These are phyloP conservation scores for Candida sithepensis DNA, from an alignment of 805 yeast genomes.

Conservation along the genomic window DNA sequence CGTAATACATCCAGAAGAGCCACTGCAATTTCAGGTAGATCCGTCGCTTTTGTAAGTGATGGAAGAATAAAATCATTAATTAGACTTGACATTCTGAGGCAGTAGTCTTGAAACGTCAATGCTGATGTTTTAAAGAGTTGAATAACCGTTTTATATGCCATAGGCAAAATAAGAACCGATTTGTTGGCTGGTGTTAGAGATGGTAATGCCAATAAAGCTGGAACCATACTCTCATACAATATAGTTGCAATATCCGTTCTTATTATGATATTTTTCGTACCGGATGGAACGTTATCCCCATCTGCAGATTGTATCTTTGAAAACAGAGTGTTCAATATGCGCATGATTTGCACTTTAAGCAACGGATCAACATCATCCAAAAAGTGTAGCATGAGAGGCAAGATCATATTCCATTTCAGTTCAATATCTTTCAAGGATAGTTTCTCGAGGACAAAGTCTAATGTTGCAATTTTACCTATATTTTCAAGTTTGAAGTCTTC, in stretches of 20 bases:
- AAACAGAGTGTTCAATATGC: conserved; percentile 8
- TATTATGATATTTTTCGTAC: conserved; percentile 15
- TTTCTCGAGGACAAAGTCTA: conserved; percentile 8
- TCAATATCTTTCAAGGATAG: conserved; percentile 11
- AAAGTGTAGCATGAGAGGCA: conserved; percentile 25
- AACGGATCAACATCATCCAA: conserved; percentile 28
- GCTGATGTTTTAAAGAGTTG: conserved; percentile 11
- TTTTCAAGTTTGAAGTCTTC: conserved; percentile 19
- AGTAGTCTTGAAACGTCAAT: conserved; percentile 5
- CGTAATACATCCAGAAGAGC: conserved; percentile 10
- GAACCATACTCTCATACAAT: conserved; percentile 22
- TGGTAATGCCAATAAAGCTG: conserved; percentile 29
- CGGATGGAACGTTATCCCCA: background rate
- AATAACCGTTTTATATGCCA: conserved; percentile 22
- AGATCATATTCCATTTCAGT: conserved; percentile 22
- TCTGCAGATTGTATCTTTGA: conserved; percentile 1
- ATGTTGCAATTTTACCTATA: conserved; percentile 12
- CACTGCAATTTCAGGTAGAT: conserved; percentile 19
- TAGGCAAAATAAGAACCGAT: conserved; percentile 17
- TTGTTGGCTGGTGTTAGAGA: conserved; percentile 24
- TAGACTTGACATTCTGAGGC: conserved; percentile 16
- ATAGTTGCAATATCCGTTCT: conserved; percentile 22
- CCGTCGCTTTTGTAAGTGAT: conserved; percentile 23
- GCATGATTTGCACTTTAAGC: conserved; percentile 22
- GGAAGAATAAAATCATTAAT: conserved; percentile 27